phyloP scores from a whole-genome alignment of 805 yeast genomes.

The Starmerella stigmatis region DNA sequence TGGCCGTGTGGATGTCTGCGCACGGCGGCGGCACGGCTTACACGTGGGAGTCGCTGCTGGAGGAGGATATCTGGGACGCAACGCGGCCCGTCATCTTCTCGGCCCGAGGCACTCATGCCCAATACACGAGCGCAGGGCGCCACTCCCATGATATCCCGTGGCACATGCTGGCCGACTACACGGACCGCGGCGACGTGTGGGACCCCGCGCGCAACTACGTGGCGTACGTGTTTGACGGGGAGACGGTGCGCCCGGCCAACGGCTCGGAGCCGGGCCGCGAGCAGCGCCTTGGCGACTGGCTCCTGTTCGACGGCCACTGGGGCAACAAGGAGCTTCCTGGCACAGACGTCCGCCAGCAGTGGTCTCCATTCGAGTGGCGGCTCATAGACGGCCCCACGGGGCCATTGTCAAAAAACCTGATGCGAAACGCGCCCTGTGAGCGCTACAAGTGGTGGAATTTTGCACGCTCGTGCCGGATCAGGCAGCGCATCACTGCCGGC shows the following conservation, averaged over 20 bases:
- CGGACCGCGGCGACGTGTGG: conserved; percentile 94
- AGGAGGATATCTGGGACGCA: conserved; percentile 23
- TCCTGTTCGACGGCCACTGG: conserved; percentile 76
- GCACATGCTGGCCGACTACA: conserved; percentile 79
- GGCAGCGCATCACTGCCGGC: conserved; percentile 67
- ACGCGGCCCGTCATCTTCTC: conserved; percentile 69
- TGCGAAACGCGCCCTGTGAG: conserved; percentile 66
- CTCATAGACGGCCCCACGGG: conserved; percentile 92
- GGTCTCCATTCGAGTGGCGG: conserved; percentile 82
- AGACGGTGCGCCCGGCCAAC: conserved; percentile 34
- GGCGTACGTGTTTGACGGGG: conserved; percentile 71
- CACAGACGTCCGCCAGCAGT: conserved; percentile 66
- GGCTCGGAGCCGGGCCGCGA: conserved; percentile 45
- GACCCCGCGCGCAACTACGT: conserved; percentile 75
- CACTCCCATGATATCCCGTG: conserved; percentile 93
- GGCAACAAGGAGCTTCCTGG: conserved; percentile 66
- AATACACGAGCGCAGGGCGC: conserved; percentile 91
- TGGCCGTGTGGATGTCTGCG: conserved; percentile 90
- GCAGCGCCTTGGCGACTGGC: conserved; percentile 56
- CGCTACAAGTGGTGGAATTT: conserved; percentile 88
- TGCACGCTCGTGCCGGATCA: conserved; percentile 68
- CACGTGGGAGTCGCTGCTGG: conserved; percentile 62
- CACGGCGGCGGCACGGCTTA: conserved; percentile 97
- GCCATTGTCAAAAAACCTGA: conserved; percentile 68
- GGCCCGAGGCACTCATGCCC: conserved; percentile 95